Evolutionary conservation across 805 yeast species (phyloP).

Genomic region (Blastobotrys chiropterorum): DNA sequence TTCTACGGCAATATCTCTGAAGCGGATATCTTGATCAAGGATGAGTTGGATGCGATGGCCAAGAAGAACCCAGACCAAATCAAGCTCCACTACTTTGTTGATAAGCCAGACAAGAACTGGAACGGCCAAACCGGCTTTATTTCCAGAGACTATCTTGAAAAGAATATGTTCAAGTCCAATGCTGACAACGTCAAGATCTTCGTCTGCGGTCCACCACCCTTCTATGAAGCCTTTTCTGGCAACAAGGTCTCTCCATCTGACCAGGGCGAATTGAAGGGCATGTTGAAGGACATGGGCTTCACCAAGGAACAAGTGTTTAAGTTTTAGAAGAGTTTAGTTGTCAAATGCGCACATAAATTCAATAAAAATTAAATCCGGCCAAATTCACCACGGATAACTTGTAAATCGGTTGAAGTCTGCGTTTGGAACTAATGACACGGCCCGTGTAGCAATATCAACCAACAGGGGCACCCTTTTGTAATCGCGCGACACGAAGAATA

Average conservation of each 20-base stretch:
- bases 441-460: background rate
- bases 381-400: background rate
- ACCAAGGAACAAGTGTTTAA: slow-evolving; percentile 83
- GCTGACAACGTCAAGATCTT: slow-evolving; percentile 66
- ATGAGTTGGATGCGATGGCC: slow-evolving; percentile 67
- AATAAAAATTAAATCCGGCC: background rate
- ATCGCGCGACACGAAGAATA: background rate
- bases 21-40: slow-evolving; percentile 74
- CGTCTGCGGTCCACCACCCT: slow-evolving; percentile 93
- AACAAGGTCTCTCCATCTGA: slow-evolving; percentile 76
- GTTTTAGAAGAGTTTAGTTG: slow-evolving; percentile 45
- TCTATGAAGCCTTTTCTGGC: slow-evolving; percentile 86
- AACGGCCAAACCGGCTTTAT: slow-evolving; percentile 69
- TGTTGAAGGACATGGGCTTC: slow-evolving; percentile 82
- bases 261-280: slow-evolving; percentile 92
- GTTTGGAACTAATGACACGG: background rate
- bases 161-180: slow-evolving; percentile 57
- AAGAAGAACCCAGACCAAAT: slow-evolving; percentile 70
- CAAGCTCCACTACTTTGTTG: slow-evolving; percentile 72
- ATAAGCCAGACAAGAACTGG: slow-evolving; percentile 46
- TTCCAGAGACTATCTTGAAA: slow-evolving; percentile 61
- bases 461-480: background rate
- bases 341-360: background rate
- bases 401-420: background rate
- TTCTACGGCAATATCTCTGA: slow-evolving; percentile 74